Conservation (phyloP, 2,329 filamentous ascomycete species). For the Fusarium dimerum region DNA sequence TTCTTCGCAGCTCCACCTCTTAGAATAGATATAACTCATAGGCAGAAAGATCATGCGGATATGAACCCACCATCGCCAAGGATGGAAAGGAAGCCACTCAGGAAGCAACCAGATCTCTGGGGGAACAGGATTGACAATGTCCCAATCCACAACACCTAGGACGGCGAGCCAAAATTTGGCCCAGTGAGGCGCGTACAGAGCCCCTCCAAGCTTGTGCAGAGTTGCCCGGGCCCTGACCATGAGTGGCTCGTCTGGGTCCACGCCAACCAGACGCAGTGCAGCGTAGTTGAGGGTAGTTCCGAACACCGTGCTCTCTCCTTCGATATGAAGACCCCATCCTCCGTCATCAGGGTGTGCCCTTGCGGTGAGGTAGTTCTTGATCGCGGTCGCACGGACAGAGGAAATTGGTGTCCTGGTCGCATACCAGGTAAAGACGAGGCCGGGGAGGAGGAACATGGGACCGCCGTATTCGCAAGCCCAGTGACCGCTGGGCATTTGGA, state of each 20-base stretch:
- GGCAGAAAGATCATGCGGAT: conserved; percentile 95
- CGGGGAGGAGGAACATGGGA: conserved; percentile 91
- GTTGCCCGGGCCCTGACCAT: conserved; percentile 84
- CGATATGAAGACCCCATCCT: conserved; percentile 97
- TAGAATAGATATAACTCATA: conserved; percentile 89
- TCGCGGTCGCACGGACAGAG: conserved; percentile 77
- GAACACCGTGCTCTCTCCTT: conserved; percentile 89
- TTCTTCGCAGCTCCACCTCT: conserved; percentile 74
- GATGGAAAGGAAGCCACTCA: conserved; percentile 85
- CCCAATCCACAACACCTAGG: conserved; percentile 82
- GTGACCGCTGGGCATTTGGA: conserved; percentile 86
- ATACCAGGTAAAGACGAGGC: conserved; percentile 83
- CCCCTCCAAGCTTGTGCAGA: conserved; percentile 84
- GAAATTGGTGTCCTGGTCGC: conserved; percentile 86
- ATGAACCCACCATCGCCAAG: conserved; percentile 98
- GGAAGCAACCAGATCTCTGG: conserved; percentile 92
- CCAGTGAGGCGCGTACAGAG: conserved; percentile 86
- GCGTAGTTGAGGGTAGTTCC: conserved; percentile 90
- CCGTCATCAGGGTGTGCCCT: conserved; percentile 84
- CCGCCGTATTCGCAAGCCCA: conserved; percentile 99
- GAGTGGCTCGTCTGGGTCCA: conserved; percentile 77
- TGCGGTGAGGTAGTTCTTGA: conserved; percentile 88
- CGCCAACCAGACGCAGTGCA: conserved; percentile 76
- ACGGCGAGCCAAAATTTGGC: conserved; percentile 93
- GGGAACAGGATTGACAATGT: conserved; percentile 90